Conservation (phyloP, 1,284 basidiomycete species). For the Cryptococcus sp. region DNA sequence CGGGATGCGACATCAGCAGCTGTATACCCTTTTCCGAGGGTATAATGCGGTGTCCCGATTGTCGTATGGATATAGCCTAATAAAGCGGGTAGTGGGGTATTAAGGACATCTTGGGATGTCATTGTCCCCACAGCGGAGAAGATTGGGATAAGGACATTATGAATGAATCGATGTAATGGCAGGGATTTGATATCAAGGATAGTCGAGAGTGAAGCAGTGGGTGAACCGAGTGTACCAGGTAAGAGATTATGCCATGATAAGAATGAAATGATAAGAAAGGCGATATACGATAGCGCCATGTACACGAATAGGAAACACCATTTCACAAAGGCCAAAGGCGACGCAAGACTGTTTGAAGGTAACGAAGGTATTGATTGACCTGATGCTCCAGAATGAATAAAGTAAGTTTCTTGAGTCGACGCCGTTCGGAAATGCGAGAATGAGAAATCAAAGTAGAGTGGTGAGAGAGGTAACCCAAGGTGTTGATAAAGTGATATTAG, state of each 20-base stretch:
- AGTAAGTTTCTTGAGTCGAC: constrained; percentile 47
- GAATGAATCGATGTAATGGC: constrained; percentile 48
- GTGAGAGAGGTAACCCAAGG: constrained; percentile 47
- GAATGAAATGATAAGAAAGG: constrained; percentile 55
- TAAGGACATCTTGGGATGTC: constrained; percentile 31
- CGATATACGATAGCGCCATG: constrained; percentile 54
- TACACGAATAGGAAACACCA: constrained; percentile 48
- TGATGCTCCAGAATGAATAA: constrained; percentile 63
- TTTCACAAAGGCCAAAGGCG: constrained; percentile 35
- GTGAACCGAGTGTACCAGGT: neutral
- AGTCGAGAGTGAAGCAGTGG: constrained; percentile 4
- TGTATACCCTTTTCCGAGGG: constrained; percentile 15
- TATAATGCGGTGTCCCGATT: constrained; percentile 38
- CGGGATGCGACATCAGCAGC: constrained; percentile 27
- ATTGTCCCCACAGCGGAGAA: constrained; percentile 69
- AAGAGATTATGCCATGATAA: constrained; percentile 49
- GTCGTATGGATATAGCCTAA: constrained; percentile 41
- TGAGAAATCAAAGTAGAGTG: constrained; percentile 62
- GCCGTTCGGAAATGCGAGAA: constrained; percentile 54
- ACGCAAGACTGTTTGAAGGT: constrained; percentile 21
- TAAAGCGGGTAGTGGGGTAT: constrained; percentile 21
- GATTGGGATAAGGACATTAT: constrained; percentile 57
- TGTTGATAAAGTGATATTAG: constrained; percentile 61
- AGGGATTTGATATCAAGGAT: constrained; percentile 10
- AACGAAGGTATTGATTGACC: constrained; percentile 53